Base-by-base conservation (phyloP, 2,329 filamentous ascomycete species). In the Venturiaceae sp. region DNA sequence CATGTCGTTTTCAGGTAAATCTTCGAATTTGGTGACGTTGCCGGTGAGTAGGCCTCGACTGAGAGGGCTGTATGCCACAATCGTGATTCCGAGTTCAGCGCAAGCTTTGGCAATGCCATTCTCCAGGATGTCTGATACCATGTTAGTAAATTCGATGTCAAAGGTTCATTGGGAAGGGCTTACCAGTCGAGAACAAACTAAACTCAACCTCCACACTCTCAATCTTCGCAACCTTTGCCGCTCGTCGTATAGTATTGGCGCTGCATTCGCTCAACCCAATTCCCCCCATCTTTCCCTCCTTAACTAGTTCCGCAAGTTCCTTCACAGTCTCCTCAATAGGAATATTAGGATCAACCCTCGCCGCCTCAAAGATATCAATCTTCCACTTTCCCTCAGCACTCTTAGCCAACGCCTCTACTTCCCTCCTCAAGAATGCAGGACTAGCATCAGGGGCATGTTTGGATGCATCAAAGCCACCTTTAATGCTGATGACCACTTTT, bases 11-110 rank as follows among this genome's bases (percentile, higher is more conserved):
- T 63, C 63, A 23, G 70, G 69, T 26, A 76, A 63, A 44, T 78
- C 73, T 3, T 69, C 70, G 3, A 62, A 65, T 5, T 67, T 72
- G 41, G 69, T 70, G 63, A 79, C 71, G 3, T 62, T 62, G 1
- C 73, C 72, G 0, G 75, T 77, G 33, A 81, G 62, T 72, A 83
- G 80, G 1, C 83, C 83, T 28, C 81, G 75, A 4, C 87, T 84
- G 0, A 91, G 75, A 1, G 88, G 88, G 47, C 85, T 86, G 71
- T 90, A 92, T 0, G 85, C 86, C 36, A 90, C 72, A 52, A 92
- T 73, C 0, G 86, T 84, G 60, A 92, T 90, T 50, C 77, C 74
- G 50, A 87, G 71, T 66, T 92, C 78, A 1, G 74, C 77, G 61
- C 83, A 85, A 1, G 78, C 74, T 56, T 74, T 66, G 2, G 80